These are phyloP conservation scores for Microdochium bolleyi DNA, from an alignment of 2,329 filamentous ascomycete genomes.

Conservation along the genomic window DNA sequence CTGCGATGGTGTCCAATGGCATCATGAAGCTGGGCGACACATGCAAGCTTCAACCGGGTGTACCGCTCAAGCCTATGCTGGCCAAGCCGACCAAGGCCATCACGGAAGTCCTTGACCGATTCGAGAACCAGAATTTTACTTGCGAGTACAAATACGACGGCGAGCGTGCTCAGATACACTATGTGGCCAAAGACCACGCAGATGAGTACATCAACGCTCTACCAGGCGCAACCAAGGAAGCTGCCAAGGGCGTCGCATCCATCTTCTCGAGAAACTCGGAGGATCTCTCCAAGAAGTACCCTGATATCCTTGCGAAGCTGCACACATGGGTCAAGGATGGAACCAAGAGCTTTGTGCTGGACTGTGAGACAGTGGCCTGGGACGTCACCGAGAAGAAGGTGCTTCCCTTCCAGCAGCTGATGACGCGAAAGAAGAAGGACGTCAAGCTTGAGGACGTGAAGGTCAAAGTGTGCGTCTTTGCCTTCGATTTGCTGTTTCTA, in stretches of 20 bases:
- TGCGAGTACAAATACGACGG: slow-evolving; percentile 99
- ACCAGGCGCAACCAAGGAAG: slow-evolving; percentile 54
- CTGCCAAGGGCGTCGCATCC: slow-evolving; percentile 68
- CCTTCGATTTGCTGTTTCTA: slow-evolving; percentile 88
- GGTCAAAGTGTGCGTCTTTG: slow-evolving; percentile 94
- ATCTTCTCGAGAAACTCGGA: slow-evolving; percentile 98
- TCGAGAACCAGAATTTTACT: slow-evolving; percentile 90
- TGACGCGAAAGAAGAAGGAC: slow-evolving; percentile 97
- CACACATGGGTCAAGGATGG: slow-evolving; percentile 82
- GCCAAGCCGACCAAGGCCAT: slow-evolving; percentile 98
- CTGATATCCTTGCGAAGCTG: slow-evolving; percentile 85
- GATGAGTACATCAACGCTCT: slow-evolving; percentile 59
- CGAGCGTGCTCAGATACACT: slow-evolving; percentile 97
- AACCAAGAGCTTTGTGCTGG: slow-evolving; percentile 93
- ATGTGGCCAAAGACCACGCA: slow-evolving; percentile 73
- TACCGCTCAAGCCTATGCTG: slow-evolving; percentile 96
- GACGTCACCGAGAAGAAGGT: slow-evolving; percentile 93
- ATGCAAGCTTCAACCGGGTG: slow-evolving; percentile 87
- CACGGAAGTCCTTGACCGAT: slow-evolving; percentile 92
- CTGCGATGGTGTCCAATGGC: slow-evolving; percentile 78
- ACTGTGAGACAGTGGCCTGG: slow-evolving; percentile 97
- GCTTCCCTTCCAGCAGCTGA: slow-evolving; percentile 91
- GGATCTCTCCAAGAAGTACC: slow-evolving; percentile 95
- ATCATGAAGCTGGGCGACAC: slow-evolving; percentile 74
- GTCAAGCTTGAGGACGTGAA: slow-evolving; percentile 94